phyloP scores from a whole-genome alignment of 495 filamentous ascomycete genomes.

The Neurospora sp. region DNA sequence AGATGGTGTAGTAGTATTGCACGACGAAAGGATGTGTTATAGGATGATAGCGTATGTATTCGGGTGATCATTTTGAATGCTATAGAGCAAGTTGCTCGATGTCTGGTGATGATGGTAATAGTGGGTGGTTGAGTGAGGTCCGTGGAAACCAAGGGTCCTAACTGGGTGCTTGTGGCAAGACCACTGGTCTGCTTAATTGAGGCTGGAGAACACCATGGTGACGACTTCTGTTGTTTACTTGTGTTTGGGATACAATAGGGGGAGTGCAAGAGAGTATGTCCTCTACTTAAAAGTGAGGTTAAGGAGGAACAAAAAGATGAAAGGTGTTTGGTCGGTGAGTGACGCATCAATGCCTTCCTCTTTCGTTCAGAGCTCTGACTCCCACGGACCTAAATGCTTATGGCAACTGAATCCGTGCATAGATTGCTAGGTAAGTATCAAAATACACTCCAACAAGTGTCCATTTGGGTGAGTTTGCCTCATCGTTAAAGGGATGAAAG shows the following conservation, averaged over 20 bases:
- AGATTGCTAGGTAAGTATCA: too few species aligned
- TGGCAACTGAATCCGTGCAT: not conserved
- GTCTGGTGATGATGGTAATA: not conserved
- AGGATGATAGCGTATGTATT: slow-evolving; percentile 32
- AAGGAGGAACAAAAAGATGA: not conserved
- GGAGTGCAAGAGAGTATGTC: not conserved
- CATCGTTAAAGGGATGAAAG: not conserved
- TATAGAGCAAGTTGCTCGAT: slow-evolving; percentile 8
- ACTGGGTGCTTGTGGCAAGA: not conserved
- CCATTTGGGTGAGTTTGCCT: too few species aligned
- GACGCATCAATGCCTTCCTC: not conserved
- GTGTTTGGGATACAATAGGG: not conserved
- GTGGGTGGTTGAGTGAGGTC: not conserved
- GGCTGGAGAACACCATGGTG: not conserved
- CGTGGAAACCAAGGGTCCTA: not conserved
- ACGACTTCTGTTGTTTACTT: not conserved
- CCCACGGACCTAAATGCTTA: not conserved
- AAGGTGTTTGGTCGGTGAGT: not conserved
- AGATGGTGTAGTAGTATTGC: slow-evolving; percentile 8
- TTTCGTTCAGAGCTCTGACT: not conserved
- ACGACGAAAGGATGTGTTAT: slow-evolving; percentile 16
- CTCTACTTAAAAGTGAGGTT: not conserved
- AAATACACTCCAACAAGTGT: too few species aligned
- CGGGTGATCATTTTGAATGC: slow-evolving; percentile 51
- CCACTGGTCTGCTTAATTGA: slow-evolving; percentile 4